A percentile compares a stretch with the other conserved stretches of the same genome.
Conservation (phyloP, 495 filamentous ascomycete species). For the Penicillium odoratum region DNA sequence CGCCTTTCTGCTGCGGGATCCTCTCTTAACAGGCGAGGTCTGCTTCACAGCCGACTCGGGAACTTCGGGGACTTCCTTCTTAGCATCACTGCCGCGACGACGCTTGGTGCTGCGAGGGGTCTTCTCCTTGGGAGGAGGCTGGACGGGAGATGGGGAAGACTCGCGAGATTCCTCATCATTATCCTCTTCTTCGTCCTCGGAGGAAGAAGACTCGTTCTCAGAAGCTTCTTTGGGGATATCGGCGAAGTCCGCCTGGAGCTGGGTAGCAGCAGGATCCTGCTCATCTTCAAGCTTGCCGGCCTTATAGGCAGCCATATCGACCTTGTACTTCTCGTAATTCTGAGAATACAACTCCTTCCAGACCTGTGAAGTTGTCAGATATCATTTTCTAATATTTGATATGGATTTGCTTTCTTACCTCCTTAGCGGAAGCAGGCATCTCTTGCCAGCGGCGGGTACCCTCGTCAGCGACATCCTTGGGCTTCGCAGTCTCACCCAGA, state of each 20-base stretch:
- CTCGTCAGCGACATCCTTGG: slow-evolving; percentile 79
- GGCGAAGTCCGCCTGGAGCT: slow-evolving; percentile 56
- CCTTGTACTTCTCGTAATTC: slow-evolving; percentile 74
- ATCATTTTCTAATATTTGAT: not conserved
- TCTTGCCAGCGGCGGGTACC: slow-evolving; percentile 78
- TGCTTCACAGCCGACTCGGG: slow-evolving; percentile 34
- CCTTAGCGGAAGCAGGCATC: slow-evolving; percentile 72
- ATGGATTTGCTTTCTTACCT: slow-evolving; percentile 51
- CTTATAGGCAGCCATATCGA: slow-evolving; percentile 73
- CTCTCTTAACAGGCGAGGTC: slow-evolving; percentile 38
- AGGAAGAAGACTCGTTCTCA: slow-evolving; percentile 16
- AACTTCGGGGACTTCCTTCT: slow-evolving; percentile 42
- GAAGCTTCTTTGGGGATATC: slow-evolving; percentile 48
- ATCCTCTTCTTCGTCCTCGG: slow-evolving; percentile 36
- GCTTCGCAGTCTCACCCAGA: slow-evolving; percentile 65
- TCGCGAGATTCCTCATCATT: slow-evolving; percentile 40
- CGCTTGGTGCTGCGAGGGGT: slow-evolving; percentile 53
- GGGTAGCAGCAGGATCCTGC: slow-evolving; percentile 53
- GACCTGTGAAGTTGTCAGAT: slow-evolving; percentile 42
- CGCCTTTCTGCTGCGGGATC: slow-evolving; percentile 44
- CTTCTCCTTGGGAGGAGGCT: slow-evolving; percentile 46
- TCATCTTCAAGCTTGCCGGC: slow-evolving; percentile 46
- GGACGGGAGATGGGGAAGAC: slow-evolving; percentile 32
- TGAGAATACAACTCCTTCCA: slow-evolving; percentile 75
- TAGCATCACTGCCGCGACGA: slow-evolving; percentile 43